phyloP scores from a whole-genome alignment of 2,329 filamentous ascomycete species.

The Verticillium albo-atrum region DNA sequence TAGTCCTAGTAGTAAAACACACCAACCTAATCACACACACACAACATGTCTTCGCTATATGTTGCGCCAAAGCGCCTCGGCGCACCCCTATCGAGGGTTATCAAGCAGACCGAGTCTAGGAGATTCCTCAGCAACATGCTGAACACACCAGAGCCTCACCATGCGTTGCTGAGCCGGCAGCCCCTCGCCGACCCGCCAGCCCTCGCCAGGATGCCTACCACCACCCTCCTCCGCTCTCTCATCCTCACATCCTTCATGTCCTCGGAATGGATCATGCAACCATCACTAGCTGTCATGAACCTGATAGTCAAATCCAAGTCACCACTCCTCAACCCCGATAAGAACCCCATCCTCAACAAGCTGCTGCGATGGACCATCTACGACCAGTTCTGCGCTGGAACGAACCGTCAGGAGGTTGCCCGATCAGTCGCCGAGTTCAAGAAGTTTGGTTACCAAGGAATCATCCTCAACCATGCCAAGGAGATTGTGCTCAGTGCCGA shows the following conservation, averaged over 20 bases:
- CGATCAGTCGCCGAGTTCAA: slow-evolving; percentile 36
- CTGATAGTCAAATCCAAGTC: slow-evolving; percentile 14
- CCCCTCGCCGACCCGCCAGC: not conserved
- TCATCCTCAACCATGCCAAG: slow-evolving; percentile 52
- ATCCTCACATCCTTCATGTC: slow-evolving; percentile 21
- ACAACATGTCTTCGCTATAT: not conserved
- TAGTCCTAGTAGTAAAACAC: not conserved
- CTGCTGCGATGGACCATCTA: slow-evolving; percentile 46
- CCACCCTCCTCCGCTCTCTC: slow-evolving; percentile 17
- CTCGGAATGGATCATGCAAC: slow-evolving; percentile 15
- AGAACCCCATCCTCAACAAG: slow-evolving; percentile 41
- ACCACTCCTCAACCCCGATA: slow-evolving; percentile 36
- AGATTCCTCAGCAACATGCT: not conserved
- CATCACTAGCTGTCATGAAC: slow-evolving; percentile 18
- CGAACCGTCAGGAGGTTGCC: slow-evolving; percentile 40
- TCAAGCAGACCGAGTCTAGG: not conserved
- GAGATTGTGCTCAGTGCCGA: slow-evolving; percentile 35
- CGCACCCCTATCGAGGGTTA: not conserved
- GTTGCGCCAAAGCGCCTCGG: not conserved
- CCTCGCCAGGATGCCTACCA: slow-evolving; percentile 14
- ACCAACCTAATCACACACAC: not conserved
- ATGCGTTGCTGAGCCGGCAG: not conserved
- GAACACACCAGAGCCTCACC: not conserved
- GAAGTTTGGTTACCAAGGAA: slow-evolving; percentile 46
- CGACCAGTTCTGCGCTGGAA: slow-evolving; percentile 54